Base-by-base conservation (phyloP, 2,329 filamentous ascomycete species). In the Penicillium sp. region DNA sequence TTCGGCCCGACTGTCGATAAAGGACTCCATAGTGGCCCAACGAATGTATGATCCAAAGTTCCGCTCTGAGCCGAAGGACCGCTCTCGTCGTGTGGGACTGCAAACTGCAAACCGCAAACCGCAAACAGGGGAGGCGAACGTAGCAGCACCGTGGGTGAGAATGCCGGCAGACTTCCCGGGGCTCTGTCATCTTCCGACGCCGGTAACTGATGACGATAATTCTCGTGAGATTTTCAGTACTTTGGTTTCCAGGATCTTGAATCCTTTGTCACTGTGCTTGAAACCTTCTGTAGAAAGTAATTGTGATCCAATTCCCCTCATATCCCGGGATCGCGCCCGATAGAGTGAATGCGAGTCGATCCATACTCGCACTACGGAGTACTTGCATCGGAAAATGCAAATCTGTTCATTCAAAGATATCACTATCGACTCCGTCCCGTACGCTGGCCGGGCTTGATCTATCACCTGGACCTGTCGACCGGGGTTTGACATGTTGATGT, bases 11-110 rank as follows among this genome's bases (percentile, higher is more conserved):
- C 22, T 10, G 35, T 15, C 38, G 28, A 57, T 53, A 42, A 43
- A 49, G 41, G 37, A 11, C 50, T 5, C 11, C 35, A 5, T 58
- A n/a, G 41, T 57, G 55, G 55, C 43, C 42, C 56, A 49, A 54
- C 42, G 41, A 43, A n/a, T 42, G 52, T 43, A 38, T 28, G 52
- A 22, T 42, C 38, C 51, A 28, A 15, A 48, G n/a, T 14, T 57
- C 47, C 47, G 47, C 22, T 28, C 37, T 34, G 41, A 39, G 49
- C 55, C 50, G 42, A 45, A 22, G 39, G 49, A 15, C 47, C 37
- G 25, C 43, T 28, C 31, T 37, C 41, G 52, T 43, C 38, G 10
- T 37, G 41, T 25, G 38, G 37, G 43, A 43, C 41, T 42, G 50
- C 56, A 20, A 20, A 20, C 1, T 20, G 20, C 20, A 54, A 54